Conservation (phyloP, 352 stramenopile genomes). For the Nothophytophthora sp. region DNA sequence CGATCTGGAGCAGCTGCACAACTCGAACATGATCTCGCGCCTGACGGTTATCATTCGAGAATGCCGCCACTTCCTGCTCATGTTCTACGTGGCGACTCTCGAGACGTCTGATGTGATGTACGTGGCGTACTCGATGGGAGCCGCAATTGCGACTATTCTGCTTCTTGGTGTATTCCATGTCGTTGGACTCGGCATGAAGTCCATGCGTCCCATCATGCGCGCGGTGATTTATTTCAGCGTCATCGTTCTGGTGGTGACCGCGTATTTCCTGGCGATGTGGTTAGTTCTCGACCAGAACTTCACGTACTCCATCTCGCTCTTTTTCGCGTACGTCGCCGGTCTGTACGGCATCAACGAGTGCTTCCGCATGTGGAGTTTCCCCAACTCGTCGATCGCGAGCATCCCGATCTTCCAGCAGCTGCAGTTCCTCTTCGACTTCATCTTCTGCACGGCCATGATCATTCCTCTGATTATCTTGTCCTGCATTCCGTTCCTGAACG, state of each 20-base stretch:
- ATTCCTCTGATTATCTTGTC: conserved; percentile 70
- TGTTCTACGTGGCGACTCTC: conserved; percentile 73
- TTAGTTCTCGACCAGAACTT: conserved; percentile 41
- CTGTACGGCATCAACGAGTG: conserved; percentile 80
- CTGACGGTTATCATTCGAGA: conserved; percentile 72
- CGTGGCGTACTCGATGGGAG: conserved; percentile 47
- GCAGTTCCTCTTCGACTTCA: conserved; percentile 81
- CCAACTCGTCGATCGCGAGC: conserved; percentile 51
- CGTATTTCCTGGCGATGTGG: conserved; percentile 56
- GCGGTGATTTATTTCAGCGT: conserved; percentile 45
- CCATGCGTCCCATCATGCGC: conserved; percentile 39
- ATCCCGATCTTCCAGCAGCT: conserved; percentile 68
- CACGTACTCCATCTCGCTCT: conserved; percentile 48
- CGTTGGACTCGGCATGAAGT: conserved; percentile 48
- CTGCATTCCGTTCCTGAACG: conserved; percentile 73
- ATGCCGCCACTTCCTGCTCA: conserved; percentile 71
- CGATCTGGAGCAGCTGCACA: conserved; percentile 61
- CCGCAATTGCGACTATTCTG: conserved; percentile 49
- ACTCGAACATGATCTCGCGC: conserved; percentile 68
- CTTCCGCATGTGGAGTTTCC: conserved; percentile 72
- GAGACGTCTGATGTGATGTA: conserved; percentile 49
- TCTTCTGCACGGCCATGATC: conserved; percentile 67
- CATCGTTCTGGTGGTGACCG: conserved; percentile 26
- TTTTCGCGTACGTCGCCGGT: conserved; percentile 62
- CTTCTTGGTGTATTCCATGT: conserved; percentile 47